Base-by-base conservation (phyloP, 73 alveolate species). In the Paramecium caudatum region DNA sequence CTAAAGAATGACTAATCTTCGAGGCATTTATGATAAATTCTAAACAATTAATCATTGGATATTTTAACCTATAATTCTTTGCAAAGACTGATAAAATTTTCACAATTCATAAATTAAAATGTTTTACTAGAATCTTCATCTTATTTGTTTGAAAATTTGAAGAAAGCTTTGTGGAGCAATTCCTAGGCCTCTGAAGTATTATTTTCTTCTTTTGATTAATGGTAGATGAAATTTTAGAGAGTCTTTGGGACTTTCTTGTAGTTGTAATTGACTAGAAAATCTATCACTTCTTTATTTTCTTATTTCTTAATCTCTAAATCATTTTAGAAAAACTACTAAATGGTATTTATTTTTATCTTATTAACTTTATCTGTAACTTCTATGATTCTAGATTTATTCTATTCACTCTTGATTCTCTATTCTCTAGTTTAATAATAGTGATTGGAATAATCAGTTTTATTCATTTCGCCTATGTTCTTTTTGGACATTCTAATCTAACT, bases 101-200 rank as follows among this genome's bases (percentile, higher is more conserved):
- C 4, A 27, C 46, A 21, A 55, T 55, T 55, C 8, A 55, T 23
- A 55, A 55, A 55, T 55, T 55, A 55, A 23, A 55, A 55, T 55
- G 80, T 55, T 21, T 55, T 27, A 21, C 80, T 55, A 27, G 80
- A 55, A 55, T 55, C 80, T 6, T 19, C 80, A 27, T 55, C 80
- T 12, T 55, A 55, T 7, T 55, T 55, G 12, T 55, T 55, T 10
- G 80, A 55, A 10, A 27, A 55, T 21, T 55, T 55, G 12, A 55
- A 55, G 46, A 55, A 55, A 27, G 30, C 2, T 23, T 55, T 55
- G 30, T 55, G 80, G 10, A 55, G 30, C 16, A 55, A 55, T 23
- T 55, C 80, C 30, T 5, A 55, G n/a, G n/a, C n/a, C n/a, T n/a
- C n/a, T 55, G 80, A 55, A 9, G 30, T 0, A 23, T 55, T 43